Percentiles rank a stretch among this genome's conserved stretches.
These are phyloP conservation scores for Raffaelea albimanens DNA, from an alignment of 2,329 filamentous ascomycete genomes.

Conservation along the genomic window DNA sequence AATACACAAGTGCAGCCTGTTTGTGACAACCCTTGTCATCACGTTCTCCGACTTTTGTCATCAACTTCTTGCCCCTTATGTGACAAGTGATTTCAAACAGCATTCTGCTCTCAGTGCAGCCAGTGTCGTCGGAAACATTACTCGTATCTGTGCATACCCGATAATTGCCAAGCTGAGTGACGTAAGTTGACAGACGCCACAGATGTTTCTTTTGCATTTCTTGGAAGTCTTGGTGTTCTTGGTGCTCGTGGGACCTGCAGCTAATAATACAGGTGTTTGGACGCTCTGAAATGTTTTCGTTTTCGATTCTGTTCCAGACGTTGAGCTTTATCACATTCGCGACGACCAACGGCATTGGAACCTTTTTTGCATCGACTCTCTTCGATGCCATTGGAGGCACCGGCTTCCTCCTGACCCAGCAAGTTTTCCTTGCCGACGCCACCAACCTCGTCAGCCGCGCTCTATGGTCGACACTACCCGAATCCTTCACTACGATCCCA, in stretches of 20 bases:
- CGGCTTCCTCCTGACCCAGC: background rate
- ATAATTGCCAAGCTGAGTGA: background rate
- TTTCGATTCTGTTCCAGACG: background rate
- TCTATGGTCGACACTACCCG: background rate
- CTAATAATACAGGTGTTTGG: background rate
- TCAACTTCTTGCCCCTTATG: background rate
- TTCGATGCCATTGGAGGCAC: background rate
- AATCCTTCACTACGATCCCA: background rate
- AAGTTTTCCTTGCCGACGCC: background rate
- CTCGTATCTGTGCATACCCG: background rate
- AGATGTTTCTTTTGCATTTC: background rate
- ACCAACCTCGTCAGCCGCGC: background rate
- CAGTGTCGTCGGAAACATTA: background rate
- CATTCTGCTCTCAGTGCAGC: background rate
- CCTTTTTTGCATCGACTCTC: background rate
- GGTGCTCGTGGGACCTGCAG: background rate
- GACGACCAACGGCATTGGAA: background rate
- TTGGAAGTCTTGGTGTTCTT: background rate
- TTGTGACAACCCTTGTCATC: background rate
- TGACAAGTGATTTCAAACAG: background rate
- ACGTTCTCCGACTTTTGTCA: background rate
- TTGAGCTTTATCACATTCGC: background rate
- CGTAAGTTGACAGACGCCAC: background rate
- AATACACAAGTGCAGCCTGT: background rate
- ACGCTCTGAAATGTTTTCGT: background rate